Base-by-base conservation (phyloP, 2,329 filamentous ascomycete genomes). In the Ilyonectria sp. region DNA sequence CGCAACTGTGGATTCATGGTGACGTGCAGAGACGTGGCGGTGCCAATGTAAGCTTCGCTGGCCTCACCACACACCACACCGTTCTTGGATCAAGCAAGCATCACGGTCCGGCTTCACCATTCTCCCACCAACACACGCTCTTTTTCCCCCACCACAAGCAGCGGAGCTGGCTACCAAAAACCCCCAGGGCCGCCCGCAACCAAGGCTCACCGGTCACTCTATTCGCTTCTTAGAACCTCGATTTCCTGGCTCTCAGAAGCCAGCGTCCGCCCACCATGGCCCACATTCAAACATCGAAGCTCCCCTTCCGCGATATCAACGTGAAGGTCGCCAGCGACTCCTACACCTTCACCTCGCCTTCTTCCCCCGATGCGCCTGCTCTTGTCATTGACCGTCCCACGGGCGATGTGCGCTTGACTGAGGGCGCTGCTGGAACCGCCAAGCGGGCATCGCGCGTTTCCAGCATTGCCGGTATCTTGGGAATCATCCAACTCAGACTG, bases 331-430 rank as follows among this genome's bases (percentile, higher is more conserved):
- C 95, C 59, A 87, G 93, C 76, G 94, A 95, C 76, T 92, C 96
- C 79, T 99, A 99, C 86, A 94, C 94, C 76, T 99, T 99, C 82
- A 95, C 94, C 44, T 99, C 96, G 31, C 96, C 96, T 31, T 98
- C 96, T 1, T 95, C 94, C 4, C 94, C 95, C 69, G 91, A 95
- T 82, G 92, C 95, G 31, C 94, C 94, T 15, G 94, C 94, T 10
- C 87, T 99, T 58, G 90, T 97, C 15, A 89, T 99, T 72, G 96
- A 98, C 78, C 90, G 96, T 60, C 96, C 96, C 10, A 96, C 94
- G 15, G 96, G 96, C 68, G 95, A 98, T 82, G 84, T 98, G 59
- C 90, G 94, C 68, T 87, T 99, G 67, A 92, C 91, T 76, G 93
- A 97, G 87, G 92, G 92, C 64, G 89, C 92, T 71, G 85, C 94